Conservation (phyloP, 805 yeast genomes). For the Diddensiella transvaalensis region DNA sequence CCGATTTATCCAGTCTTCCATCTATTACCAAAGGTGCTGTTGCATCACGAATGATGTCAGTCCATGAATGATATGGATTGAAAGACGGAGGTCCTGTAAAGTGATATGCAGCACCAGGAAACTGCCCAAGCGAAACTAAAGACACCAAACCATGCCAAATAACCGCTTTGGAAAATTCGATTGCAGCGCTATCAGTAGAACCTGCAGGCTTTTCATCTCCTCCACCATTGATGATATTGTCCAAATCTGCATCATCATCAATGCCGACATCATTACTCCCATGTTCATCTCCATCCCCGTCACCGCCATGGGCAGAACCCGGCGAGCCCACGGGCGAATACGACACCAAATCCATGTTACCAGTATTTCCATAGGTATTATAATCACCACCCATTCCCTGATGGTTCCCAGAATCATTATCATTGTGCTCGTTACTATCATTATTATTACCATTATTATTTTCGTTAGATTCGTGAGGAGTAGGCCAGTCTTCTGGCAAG, state of each 20-base stretch:
- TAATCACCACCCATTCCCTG: constrained; percentile 13
- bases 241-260: constrained; percentile 36
- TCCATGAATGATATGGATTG: constrained; percentile 23
- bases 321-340: constrained; percentile 20
- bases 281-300: background rate
- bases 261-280: background rate
- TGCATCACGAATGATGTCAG: constrained; percentile 18
- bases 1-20: constrained; percentile 56
- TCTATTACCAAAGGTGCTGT: constrained; percentile 44
- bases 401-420: constrained; percentile 13
- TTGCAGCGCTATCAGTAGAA: background rate
- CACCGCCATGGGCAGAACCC: background rate
- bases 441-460: constrained; percentile 15
- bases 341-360: constrained; percentile 18
- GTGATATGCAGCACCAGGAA: constrained; percentile 40
- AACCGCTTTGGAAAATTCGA: constrained; percentile 3
- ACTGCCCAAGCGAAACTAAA: constrained; percentile 41
- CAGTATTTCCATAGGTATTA: constrained; percentile 9
- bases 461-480: constrained; percentile 12
- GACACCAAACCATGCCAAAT: constrained; percentile 37
- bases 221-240: constrained; percentile 27
- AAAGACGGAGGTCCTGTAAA: constrained; percentile 28
- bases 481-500: constrained; percentile 22
- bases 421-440: constrained; percentile 8
- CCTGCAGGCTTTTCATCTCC: constrained; percentile 2